A percentile compares a stretch with the other conserved stretches of the same genome.
phyloP scores from a whole-genome alignment of 176 grass and related monocot species.

The maize (Zea mays) region DNA sequence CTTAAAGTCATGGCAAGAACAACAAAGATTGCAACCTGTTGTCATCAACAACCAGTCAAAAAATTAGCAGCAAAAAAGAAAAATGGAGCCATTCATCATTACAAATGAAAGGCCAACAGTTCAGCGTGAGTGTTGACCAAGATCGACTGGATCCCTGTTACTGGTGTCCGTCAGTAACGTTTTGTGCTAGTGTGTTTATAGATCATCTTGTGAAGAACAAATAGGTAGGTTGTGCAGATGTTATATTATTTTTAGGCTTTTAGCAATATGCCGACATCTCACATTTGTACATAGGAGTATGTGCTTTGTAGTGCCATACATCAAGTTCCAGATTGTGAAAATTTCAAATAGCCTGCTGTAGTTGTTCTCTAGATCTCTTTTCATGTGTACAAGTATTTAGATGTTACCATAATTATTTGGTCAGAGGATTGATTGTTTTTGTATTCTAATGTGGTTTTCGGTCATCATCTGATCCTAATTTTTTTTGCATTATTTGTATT shows the following conservation, averaged over 20 bases:
- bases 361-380: not conserved
- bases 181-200: not conserved
- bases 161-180: not conserved
- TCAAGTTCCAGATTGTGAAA: conserved; percentile 19
- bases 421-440: not conserved
- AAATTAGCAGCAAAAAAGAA: conserved; percentile 18
- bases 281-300: not conserved
- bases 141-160: not conserved
- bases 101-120: not conserved
- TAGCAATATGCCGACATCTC: not conserved
- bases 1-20: conserved; percentile 86
- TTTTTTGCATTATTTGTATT: not conserved
- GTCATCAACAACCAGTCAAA: conserved; percentile 22
- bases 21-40: conserved; percentile 91
- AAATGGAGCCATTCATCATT: not conserved
- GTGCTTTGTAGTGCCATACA: not conserved
- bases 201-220: not conserved
- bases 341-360: not conserved
- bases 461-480: conserved; percentile 4
- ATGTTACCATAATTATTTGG: not conserved
- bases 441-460: not conserved
- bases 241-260: conserved; percentile 6
- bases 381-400: not conserved
- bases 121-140: not conserved
- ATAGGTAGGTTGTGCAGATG: not conserved